A percentile compares a stretch with the other conserved stretches of the same genome.
Conservation (phyloP, 1,139 yeast genomes). For the Kluyveromyces marxianus region DNA sequence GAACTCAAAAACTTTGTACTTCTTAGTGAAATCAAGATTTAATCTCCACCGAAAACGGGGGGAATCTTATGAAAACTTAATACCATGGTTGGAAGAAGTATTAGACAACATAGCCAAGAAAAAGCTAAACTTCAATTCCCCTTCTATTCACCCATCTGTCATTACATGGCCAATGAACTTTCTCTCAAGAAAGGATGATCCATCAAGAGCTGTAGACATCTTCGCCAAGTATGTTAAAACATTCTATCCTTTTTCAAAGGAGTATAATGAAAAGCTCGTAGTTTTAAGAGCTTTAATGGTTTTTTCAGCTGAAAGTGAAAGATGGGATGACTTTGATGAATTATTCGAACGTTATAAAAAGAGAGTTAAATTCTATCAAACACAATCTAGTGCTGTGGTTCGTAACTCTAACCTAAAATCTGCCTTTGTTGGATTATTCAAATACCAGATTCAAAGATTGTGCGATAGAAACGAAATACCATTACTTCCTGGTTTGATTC, state of each 20-base stretch:
- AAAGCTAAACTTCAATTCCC: slow-evolving; percentile 17
- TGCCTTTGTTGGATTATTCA: slow-evolving; percentile 25
- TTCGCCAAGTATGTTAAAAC: slow-evolving; percentile 26
- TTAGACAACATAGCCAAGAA: slow-evolving; percentile 23
- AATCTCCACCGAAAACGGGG: slow-evolving; percentile 32
- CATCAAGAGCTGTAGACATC: slow-evolving; percentile 29
- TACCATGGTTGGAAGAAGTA: slow-evolving; percentile 26
- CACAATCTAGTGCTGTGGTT: slow-evolving; percentile 23
- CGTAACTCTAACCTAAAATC: slow-evolving; percentile 21
- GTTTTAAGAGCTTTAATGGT: slow-evolving; percentile 29
- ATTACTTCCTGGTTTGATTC: slow-evolving; percentile 26
- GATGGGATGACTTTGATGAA: slow-evolving; percentile 31
- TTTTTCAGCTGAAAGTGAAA: slow-evolving; percentile 26
- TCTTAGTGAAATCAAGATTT: slow-evolving; percentile 38
- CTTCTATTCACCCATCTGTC: slow-evolving; percentile 28
- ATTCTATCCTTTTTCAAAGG: slow-evolving; percentile 20
- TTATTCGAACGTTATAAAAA: slow-evolving; percentile 25
- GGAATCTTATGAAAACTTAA: slow-evolving; percentile 24
- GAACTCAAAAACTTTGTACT: slow-evolving; percentile 36
- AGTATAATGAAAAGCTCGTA: slow-evolving; percentile 22
- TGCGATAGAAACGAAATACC: slow-evolving; percentile 18
- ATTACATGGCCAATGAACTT: slow-evolving; percentile 31
- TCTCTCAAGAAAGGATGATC: slow-evolving; percentile 25
- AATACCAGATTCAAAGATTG: slow-evolving; percentile 28
- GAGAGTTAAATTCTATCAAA: slow-evolving; percentile 27